Conservation (phyloP, 2,329 filamentous ascomycete genomes). For the Microcera coccophila region DNA sequence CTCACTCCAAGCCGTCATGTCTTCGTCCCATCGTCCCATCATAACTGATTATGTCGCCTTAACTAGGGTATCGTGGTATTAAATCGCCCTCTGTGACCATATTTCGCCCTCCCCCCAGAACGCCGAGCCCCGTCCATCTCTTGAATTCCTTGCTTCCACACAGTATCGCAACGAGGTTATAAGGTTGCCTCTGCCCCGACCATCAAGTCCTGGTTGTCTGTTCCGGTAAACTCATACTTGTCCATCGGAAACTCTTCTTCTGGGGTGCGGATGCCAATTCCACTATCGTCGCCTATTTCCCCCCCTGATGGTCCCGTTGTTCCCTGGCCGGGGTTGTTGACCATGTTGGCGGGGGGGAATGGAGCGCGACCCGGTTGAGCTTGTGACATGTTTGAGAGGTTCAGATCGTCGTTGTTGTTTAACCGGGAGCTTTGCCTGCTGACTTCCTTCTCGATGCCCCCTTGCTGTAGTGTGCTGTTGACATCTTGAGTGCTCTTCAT, state of each 20-base stretch:
- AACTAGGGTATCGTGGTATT: slow-evolving; percentile 19
- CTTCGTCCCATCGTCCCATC: slow-evolving; percentile 33
- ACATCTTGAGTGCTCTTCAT: slow-evolving; percentile 42
- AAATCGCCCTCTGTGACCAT: slow-evolving; percentile 21
- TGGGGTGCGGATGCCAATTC: slow-evolving; percentile 66
- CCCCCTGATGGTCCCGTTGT: slow-evolving; percentile 34
- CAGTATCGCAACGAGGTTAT: slow-evolving; percentile 4
- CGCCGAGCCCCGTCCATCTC: slow-evolving; percentile 14
- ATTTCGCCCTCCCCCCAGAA: slow-evolving; percentile 20
- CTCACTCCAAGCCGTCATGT: slow-evolving; percentile 25
- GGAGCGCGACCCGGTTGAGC: slow-evolving; percentile 48
- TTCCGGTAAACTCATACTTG: slow-evolving; percentile 49
- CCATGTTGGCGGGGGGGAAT: slow-evolving; percentile 43
- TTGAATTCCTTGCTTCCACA: neutral
- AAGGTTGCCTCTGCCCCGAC: slow-evolving; percentile 28
- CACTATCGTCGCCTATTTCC: slow-evolving; percentile 65
- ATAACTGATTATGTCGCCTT: slow-evolving; percentile 24
- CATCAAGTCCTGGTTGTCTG: slow-evolving; percentile 35
- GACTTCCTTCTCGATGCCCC: slow-evolving; percentile 34
- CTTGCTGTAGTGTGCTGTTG: slow-evolving; percentile 30
- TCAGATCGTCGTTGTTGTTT: slow-evolving; percentile 45
- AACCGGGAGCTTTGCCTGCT: slow-evolving; percentile 37
- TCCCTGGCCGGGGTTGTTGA: slow-evolving; percentile 42
- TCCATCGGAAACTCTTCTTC: slow-evolving; percentile 62
- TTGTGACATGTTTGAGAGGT: slow-evolving; percentile 42